Conservation (phyloP, 2,329 filamentous ascomycete genomes). For the Biscogniauxia sp. region DNA sequence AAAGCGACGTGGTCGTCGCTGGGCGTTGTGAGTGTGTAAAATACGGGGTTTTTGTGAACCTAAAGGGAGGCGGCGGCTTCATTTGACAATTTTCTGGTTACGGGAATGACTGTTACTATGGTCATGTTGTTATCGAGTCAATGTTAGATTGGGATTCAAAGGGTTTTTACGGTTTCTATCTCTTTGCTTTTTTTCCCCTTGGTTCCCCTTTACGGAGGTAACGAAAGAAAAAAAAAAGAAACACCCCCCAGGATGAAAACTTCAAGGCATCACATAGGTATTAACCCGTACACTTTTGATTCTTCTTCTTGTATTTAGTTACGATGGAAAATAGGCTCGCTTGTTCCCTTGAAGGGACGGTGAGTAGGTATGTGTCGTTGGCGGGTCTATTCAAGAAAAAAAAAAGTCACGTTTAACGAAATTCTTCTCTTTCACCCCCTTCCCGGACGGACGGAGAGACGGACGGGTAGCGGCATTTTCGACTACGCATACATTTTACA, state of each 20-base stretch:
- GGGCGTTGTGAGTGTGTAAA: background rate
- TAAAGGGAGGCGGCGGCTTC: background rate
- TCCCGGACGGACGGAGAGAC: background rate
- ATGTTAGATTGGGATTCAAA: background rate
- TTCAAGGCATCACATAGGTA: background rate
- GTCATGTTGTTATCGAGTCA: background rate
- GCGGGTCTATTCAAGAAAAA: background rate
- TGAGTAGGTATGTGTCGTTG: background rate
- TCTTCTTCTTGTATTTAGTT: background rate
- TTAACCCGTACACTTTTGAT: background rate
- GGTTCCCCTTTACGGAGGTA: background rate
- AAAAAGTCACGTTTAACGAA: background rate
- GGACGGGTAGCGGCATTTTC: background rate
- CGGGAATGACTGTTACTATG: background rate
- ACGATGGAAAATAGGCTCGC: background rate
- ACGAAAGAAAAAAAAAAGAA: background rate
- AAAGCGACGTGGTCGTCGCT: background rate
- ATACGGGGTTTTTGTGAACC: background rate
- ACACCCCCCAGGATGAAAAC: background rate
- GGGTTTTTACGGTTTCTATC: background rate
- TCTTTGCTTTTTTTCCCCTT: background rate
- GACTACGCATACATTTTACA: background rate
- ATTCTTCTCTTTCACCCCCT: background rate
- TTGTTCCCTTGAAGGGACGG: background rate
- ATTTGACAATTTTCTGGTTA: background rate